Base-by-base conservation (phyloP, 192 early-diverging fungal genomes). In the Dissophora ornata region DNA sequence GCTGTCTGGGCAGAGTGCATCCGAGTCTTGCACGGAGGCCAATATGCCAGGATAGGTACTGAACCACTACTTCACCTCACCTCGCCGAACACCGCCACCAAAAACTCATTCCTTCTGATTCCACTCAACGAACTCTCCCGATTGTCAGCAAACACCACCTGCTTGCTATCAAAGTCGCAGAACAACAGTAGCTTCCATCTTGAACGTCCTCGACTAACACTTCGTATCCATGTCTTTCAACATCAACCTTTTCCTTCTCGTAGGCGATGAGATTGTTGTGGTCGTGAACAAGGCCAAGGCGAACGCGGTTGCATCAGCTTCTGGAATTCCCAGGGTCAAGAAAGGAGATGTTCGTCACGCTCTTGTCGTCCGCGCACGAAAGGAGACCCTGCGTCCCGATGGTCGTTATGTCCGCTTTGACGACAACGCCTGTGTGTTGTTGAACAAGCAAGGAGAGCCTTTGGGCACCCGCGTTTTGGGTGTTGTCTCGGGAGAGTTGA, bases 321-420 rank as follows among this genome's bases (percentile, higher is more conserved):
- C 81, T 36, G 95, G 94, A 82, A 83, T 94, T 38, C 64, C 73
- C 41, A 77, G 62, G 53, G 84, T 90, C 57, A 94, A 94, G 83
- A 97, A 94, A 83, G 97, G 97, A 9, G 96, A 99, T 69, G 96
- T 99, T 50, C 85, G 90, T 30, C 86, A 95, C 45, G 97, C 95
- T 0, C 78, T 99, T 12, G 89, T 99, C 30, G 96, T 97, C 38
- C 87, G 97, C 50, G 95, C 94, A 42, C 87, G 89, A 64, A 95
- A 94, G 82, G 94, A 95, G 79, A 91, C 93, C 56, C 78, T 90
- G 32, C 89, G 97, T 40, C 90, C 92, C 18, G 97, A 99, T 63
- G 97, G 97, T 53, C 90, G 91, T 49, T 94, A 92, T 56, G 88
- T 97, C 49, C 88, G 90, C 32, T 99, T 99, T 69, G 97, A 99